phyloP scores from a whole-genome alignment of 345 rosid genomes.

The Geranium brycei region DNA sequence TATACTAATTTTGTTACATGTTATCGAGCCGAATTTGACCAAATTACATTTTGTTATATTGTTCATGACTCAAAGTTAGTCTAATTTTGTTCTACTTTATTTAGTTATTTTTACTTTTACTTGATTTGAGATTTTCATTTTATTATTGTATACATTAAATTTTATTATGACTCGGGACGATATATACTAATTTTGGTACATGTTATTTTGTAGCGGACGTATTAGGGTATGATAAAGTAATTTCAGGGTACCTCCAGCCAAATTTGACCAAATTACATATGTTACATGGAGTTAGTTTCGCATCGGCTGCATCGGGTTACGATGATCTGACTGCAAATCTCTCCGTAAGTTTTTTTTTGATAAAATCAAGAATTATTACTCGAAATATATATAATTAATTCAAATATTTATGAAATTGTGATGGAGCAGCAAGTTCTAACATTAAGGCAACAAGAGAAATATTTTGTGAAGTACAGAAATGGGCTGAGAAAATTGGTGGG shows the following conservation, averaged over 20 bases:
- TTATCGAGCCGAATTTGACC: too few species aligned
- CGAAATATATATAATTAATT: too few species aligned
- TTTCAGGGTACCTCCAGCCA: conserved; percentile 66
- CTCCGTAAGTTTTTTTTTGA: conserved; percentile 29
- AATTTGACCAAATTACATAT: conserved; percentile 32
- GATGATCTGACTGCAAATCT: conserved; percentile 77
- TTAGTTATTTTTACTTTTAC: too few species aligned
- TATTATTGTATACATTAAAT: neutral
- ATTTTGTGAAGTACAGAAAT: conserved; percentile 55
- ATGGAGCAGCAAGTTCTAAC: conserved; percentile 48
- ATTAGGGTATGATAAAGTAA: conserved; percentile 36
- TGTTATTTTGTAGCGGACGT: conserved; percentile 41
- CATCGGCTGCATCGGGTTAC: conserved; percentile 88
- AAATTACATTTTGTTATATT: too few species aligned
- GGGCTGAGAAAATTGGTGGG: conserved; percentile 48
- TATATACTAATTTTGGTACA: neutral
- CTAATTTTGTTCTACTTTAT: too few species aligned
- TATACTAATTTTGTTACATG: too few species aligned
- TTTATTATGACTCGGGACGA: neutral
- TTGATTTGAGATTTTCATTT: neutral
- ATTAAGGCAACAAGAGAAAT: conserved; percentile 41
- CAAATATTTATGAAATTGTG: too few species aligned
- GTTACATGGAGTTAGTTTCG: conserved; percentile 69
- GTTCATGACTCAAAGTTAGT: neutral
- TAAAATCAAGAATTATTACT: too few species aligned